A percentile compares a stretch with the other conserved stretches of the same genome.
Evolutionary conservation across 257 asterid genomes (phyloP).

Genomic region (Gentiana straminea): DNA sequence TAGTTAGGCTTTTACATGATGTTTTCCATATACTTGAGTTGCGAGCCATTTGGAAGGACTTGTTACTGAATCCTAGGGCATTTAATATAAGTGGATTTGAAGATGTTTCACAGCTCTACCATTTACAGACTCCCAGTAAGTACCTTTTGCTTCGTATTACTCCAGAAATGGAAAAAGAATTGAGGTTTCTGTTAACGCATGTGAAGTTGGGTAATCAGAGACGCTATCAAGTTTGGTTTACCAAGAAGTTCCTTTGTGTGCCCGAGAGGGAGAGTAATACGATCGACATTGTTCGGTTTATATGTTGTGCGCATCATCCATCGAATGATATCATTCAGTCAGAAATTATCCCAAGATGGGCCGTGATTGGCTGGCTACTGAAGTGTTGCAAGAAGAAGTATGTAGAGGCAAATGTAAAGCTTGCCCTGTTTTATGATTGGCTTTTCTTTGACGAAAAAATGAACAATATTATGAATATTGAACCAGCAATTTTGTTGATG

Average conservation of each 20-base stretch:
- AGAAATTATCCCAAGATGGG: conserved; percentile 71
- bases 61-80: conserved; percentile 38
- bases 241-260: conserved; percentile 41
- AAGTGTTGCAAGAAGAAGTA: conserved; percentile 32
- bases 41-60: conserved; percentile 59
- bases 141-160: conserved; percentile 64
- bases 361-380: conserved; percentile 67
- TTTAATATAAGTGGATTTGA: conserved; percentile 34
- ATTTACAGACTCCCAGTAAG: conserved; percentile 37
- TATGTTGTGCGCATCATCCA: conserved; percentile 77
- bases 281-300: conserved; percentile 63
- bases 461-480: conserved; percentile 58
- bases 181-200: conserved; percentile 62
- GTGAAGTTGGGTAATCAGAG: conserved; percentile 63
- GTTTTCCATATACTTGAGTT: conserved; percentile 63
- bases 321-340: conserved; percentile 48
- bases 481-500: conserved; percentile 72
- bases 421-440: conserved; percentile 73
- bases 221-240: conserved; percentile 68
- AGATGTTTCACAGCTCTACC: conserved; percentile 44
- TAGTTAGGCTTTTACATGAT: conserved; percentile 75
- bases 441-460: conserved; percentile 62
- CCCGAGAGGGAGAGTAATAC: conserved; percentile 41
- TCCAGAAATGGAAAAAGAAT: conserved; percentile 81
- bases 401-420: conserved; percentile 65